Evolutionary conservation across 2,329 filamentous ascomycete genomes (phyloP).

Genomic region (Venturia oleaginea): DNA sequence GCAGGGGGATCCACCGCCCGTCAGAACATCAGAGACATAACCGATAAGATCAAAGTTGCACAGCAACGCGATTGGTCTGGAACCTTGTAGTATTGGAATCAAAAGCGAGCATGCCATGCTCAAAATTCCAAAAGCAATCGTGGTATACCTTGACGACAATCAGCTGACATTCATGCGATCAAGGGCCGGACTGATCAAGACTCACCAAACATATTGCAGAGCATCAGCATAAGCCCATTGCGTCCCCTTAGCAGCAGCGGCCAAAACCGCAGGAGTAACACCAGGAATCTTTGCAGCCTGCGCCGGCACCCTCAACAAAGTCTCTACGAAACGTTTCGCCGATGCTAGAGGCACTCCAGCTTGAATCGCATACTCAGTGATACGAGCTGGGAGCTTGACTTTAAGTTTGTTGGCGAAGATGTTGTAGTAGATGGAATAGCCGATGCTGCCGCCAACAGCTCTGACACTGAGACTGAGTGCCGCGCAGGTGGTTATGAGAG

Average conservation of each 20-base stretch:
- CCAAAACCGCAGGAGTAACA: constrained; percentile 11
- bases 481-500: constrained; percentile 24
- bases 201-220: constrained; percentile 15
- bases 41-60: constrained; percentile 4
- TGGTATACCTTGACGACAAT: constrained; percentile 3
- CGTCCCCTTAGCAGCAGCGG: constrained; percentile 11
- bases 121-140: constrained; percentile 14
- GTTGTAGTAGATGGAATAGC: constrained; percentile 15
- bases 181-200: background rate
- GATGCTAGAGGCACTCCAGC: constrained; percentile 13
- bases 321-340: constrained; percentile 9
- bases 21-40: background rate
- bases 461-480: constrained; percentile 13
- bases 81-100: constrained; percentile 14
- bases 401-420: constrained; percentile 15
- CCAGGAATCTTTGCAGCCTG: constrained; percentile 4
- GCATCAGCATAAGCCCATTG: constrained; percentile 14
- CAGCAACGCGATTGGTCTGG: constrained; percentile 16
- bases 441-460: constrained; percentile 15
- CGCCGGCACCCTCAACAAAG: background rate
- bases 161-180: background rate
- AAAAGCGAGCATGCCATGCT: constrained; percentile 10
- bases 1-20: background rate
- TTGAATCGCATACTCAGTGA: constrained; percentile 10
- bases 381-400: constrained; percentile 7